phyloP scores from a whole-genome alignment of 306 rosid genomes.

The Acacia crassicarpa region DNA sequence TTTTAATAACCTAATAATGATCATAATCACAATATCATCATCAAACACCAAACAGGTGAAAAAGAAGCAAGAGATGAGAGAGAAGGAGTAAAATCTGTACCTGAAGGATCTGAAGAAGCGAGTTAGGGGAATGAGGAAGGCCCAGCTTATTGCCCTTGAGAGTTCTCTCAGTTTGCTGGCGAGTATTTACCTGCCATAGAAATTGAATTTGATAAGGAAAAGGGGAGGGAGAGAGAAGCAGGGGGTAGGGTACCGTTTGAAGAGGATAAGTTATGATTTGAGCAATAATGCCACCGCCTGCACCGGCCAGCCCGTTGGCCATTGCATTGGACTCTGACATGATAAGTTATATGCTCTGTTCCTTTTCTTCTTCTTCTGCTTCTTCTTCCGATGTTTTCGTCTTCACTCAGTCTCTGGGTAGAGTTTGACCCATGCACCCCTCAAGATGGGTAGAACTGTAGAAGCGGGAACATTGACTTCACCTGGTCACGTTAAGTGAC shows the following conservation, averaged over 20 bases:
- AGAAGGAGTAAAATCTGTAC: conserved; percentile 28
- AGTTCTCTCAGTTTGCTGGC: conserved; percentile 84
- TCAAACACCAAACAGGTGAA: not conserved
- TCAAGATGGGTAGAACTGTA: too few species aligned
- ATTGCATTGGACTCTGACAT: conserved; percentile 70
- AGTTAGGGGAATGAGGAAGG: conserved; percentile 28
- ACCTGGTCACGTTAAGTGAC: too few species aligned
- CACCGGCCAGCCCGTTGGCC: conserved; percentile 83
- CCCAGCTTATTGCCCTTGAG: conserved; percentile 47
- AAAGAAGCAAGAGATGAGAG: not conserved
- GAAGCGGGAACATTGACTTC: too few species aligned
- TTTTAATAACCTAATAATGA: conserved; percentile 51
- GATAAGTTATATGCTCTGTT: not conserved
- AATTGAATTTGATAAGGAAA: not conserved
- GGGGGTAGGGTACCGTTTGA: conserved; percentile 50
- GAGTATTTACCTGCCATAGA: conserved; percentile 65
- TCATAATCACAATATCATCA: not conserved
- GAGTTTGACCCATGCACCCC: too few species aligned
- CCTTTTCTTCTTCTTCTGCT: not conserved
- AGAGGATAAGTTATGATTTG: conserved; percentile 89
- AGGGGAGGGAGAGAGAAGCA: not conserved
- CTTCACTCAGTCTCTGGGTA: not conserved
- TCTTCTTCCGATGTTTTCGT: not conserved
- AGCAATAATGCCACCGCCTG: conserved; percentile 83
- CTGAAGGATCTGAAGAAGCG: conserved; percentile 77